phyloP scores from a whole-genome alignment of 805 yeast species.

The Myxozyma vanderwaltii region DNA sequence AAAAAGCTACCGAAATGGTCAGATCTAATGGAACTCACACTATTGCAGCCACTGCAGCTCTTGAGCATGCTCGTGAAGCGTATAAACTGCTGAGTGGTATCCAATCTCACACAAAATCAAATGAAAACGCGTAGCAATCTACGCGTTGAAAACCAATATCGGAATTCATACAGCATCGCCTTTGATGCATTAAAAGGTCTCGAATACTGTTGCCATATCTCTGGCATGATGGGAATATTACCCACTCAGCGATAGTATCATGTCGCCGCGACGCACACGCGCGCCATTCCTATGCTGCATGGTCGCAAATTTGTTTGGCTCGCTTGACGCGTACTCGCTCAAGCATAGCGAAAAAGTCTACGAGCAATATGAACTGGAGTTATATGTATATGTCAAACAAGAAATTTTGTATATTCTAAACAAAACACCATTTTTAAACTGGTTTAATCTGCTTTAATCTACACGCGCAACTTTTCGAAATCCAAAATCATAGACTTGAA shows the following conservation, averaged over 20 bases:
- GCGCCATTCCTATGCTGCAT: not conserved
- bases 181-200: too few species aligned
- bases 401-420: too few species aligned
- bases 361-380: too few species aligned
- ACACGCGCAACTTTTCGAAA: slow-evolving; percentile 73
- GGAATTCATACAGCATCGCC: too few species aligned
- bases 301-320: too few species aligned
- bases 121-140: not conserved
- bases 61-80: slow-evolving; percentile 8
- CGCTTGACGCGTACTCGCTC: too few species aligned
- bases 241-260: not conserved
- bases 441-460: not conserved
- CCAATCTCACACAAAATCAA: not conserved
- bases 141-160: too few species aligned
- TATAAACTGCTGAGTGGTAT: not conserved
- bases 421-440: too few species aligned
- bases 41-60: slow-evolving; percentile 8
- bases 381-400: too few species aligned
- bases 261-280: not conserved
- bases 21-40: not conserved
- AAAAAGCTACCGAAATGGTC: slow-evolving; percentile 1
- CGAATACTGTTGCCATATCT: too few species aligned
- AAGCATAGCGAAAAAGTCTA: too few species aligned
- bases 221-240: too few species aligned
- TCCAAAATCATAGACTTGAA: slow-evolving; percentile 81